A percentile compares a stretch with the other conserved stretches of the same genome.
Conservation (phyloP, 2,329 filamentous ascomycete genomes). For the Torrubiella hemipterigena region DNA sequence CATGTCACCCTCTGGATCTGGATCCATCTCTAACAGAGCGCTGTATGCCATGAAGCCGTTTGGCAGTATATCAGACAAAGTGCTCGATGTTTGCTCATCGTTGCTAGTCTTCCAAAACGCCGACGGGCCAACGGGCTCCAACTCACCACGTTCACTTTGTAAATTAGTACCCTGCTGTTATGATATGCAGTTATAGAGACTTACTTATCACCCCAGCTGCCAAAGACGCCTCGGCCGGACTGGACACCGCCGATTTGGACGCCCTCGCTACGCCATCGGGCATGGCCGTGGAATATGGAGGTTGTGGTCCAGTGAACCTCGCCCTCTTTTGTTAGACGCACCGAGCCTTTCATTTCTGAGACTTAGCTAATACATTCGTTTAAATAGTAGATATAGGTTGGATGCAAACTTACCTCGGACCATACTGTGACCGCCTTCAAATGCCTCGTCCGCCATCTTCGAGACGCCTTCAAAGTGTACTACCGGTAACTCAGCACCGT, state of each 20-base stretch:
- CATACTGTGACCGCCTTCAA: constrained; percentile 54
- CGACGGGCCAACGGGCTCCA: constrained; percentile 62
- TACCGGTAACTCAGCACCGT: constrained; percentile 47
- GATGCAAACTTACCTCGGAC: constrained; percentile 42
- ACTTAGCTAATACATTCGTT: constrained; percentile 10
- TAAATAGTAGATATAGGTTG: background rate
- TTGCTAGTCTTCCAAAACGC: constrained; percentile 68
- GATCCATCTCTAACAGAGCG: constrained; percentile 7
- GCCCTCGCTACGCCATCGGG: constrained; percentile 66
- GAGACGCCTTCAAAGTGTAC: constrained; percentile 57
- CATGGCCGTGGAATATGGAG: constrained; percentile 50
- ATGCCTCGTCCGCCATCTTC: constrained; percentile 47
- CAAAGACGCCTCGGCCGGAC: constrained; percentile 56
- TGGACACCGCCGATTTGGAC: constrained; percentile 59
- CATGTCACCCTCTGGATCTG: constrained; percentile 14
- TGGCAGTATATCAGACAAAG: constrained; percentile 18
- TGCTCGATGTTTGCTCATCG: constrained; percentile 14
- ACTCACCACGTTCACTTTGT: constrained; percentile 47
- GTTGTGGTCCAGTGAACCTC: constrained; percentile 66
- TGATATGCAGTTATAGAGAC: constrained; percentile 8
- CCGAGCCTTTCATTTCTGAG: constrained; percentile 35
- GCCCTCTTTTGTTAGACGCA: constrained; percentile 54
- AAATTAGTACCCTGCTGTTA: constrained; percentile 2
- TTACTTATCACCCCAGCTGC: constrained; percentile 69
- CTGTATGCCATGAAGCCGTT: constrained; percentile 16